Evolutionary conservation across 164 flowering plant species (phyloP).

Genomic region (Akebia trifoliata): DNA sequence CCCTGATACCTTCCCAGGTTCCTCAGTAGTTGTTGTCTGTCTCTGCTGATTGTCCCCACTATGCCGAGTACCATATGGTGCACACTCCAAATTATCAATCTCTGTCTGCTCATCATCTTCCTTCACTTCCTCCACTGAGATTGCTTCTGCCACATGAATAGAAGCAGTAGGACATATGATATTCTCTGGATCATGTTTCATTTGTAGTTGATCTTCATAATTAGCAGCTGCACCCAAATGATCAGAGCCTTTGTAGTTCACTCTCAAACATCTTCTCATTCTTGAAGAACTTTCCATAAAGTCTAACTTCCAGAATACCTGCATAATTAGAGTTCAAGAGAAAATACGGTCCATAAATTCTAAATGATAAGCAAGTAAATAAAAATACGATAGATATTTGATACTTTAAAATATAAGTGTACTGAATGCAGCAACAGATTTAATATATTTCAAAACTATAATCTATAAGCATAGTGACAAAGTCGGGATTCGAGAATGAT

Average conservation of each 20-base stretch:
- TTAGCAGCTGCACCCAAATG: conserved; percentile 93
- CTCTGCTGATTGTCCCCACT: conserved; percentile 34
- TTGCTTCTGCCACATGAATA: conserved; percentile 75
- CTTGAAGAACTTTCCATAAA: conserved; percentile 85
- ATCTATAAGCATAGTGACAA: too few species aligned
- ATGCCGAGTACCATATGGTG: conserved; percentile 27
- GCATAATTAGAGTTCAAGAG: conserved; percentile 8
- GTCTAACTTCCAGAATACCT: conserved; percentile 97
- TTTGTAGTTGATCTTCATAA: conserved; percentile 51
- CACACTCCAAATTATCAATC: conserved; percentile 33
- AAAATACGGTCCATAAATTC: not conserved
- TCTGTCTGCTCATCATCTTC: conserved; percentile 76
- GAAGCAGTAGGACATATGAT: conserved; percentile 50
- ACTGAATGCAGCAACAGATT: not conserved
- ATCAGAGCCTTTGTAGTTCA: conserved; percentile 74
- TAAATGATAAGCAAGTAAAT: not conserved
- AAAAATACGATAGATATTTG: not conserved
- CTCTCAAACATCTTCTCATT: conserved; percentile 80
- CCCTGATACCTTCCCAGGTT: conserved; percentile 20
- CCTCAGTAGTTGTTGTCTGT: conserved; percentile 36
- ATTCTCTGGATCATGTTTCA: conserved; percentile 32
- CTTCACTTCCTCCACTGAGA: conserved; percentile 50
- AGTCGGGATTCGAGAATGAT: too few species aligned
- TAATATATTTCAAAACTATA: not conserved
- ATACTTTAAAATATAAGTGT: not conserved